Conservation (phyloP, 164 flowering plant genomes). For the Nelumbo lutea region DNA sequence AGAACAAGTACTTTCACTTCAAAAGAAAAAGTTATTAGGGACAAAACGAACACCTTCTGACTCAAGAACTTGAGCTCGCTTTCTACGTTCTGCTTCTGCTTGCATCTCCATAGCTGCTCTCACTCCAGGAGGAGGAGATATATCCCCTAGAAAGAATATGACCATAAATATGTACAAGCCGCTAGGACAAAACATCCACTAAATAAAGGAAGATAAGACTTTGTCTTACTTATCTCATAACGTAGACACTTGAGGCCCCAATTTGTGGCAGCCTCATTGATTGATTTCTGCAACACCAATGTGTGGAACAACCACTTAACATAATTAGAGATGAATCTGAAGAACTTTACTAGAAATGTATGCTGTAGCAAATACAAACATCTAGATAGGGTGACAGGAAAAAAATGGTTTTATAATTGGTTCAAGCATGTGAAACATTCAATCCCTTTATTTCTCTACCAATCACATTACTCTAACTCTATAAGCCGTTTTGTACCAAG, state of each 20-base stretch:
- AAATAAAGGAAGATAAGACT: neutral
- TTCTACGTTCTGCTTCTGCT: conserved; percentile 96
- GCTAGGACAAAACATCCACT: neutral
- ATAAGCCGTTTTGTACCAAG: no score
- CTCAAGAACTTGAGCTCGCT: conserved; percentile 87
- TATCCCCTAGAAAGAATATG: conserved; percentile 59
- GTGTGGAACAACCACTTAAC: neutral
- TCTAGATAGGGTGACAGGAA: no score
- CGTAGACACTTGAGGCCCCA: conserved; percentile 95
- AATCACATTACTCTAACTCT: no score
- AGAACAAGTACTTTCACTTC: neutral
- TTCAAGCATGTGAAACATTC: no score
- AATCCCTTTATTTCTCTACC: no score
- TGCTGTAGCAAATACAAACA: no score
- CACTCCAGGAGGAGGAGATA: conserved; percentile 83
- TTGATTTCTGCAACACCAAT: conserved; percentile 52
- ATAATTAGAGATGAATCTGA: neutral
- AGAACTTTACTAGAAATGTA: neutral
- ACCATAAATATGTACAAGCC: neutral
- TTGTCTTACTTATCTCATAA: conserved; percentile 80
- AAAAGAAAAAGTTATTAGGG: neutral
- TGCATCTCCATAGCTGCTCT: conserved; percentile 97
- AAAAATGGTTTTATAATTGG: no score
- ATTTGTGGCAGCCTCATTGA: conserved; percentile 76
- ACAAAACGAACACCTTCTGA: conserved; percentile 56